Base-by-base conservation (phyloP, 148 eudicot species). In the Beta vulgaris region DNA sequence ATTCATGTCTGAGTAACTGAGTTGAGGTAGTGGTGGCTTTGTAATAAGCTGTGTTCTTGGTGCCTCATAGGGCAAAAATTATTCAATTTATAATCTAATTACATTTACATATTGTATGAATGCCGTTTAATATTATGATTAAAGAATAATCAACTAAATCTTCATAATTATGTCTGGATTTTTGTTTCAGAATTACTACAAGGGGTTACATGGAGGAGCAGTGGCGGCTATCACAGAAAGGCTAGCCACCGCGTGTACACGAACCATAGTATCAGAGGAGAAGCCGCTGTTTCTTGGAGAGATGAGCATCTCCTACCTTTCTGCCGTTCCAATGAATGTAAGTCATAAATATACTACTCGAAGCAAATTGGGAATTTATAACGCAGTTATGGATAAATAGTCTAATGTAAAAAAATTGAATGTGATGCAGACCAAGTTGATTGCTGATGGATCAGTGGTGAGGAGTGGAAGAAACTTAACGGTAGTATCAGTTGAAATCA, bases 161-260 rank as follows among this genome's bases (percentile, higher is more conserved):
- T 2, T 14, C 15, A 44, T 14, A 64, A 8, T 4, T 15, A 48
- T 23, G 40, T 34, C 68, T 6, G 15, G 40, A 42, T 28, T 64
- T 44, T 74, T 74, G 12, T 73, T 21, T 78, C 31, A 93, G 98
- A 93, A 93, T 37, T 42, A 0, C 26, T 88, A 87, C 69, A 80
- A 84, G 6, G 92, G 93, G 75, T 78, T 93, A 80, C 93, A 93
- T 80, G 98, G 98, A 71, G 97, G 95, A 73, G 89, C 80, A 44
- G 90, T 91, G 73, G 95, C 87, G n/a, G 78, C 87, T 43, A 79
- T 88, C 36, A 91, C 89, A 6, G 90, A 88, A 79, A 82, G 84
- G 78, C 80, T 93, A 58, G 85, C 91, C 42, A 80, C 77, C 62
- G 98, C 93, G 39, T 90, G 98, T 83, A 97, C 90, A 72, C 84